phyloP scores from a whole-genome alignment of 345 rosid species.

The Nephelium lappaceum region DNA sequence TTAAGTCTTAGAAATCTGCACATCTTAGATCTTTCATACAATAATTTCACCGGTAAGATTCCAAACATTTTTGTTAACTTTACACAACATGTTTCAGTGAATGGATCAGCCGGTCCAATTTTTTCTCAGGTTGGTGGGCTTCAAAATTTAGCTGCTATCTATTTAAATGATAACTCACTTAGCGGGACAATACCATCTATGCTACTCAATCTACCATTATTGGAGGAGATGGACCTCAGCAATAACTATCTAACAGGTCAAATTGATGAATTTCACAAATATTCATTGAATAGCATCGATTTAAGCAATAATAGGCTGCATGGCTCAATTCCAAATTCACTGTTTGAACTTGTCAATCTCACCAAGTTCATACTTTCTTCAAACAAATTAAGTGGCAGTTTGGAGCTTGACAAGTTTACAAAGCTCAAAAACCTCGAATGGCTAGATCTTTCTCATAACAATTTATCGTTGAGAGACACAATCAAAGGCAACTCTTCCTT shows the following conservation, averaged over 20 bases:
- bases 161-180: background rate
- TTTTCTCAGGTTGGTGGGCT: background rate
- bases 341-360: no score
- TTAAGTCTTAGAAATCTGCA: background rate
- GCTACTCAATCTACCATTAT: background rate
- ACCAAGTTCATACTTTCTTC: slow-evolving; percentile 5
- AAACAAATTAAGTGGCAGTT: slow-evolving; percentile 23
- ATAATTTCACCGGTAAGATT: no score
- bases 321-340: no score
- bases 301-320: no score
- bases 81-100: background rate
- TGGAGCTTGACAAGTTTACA: slow-evolving; percentile 20
- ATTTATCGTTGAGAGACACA: background rate
- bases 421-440: slow-evolving; percentile 8
- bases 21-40: background rate
- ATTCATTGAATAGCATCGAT: no score
- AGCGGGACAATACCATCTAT: background rate
- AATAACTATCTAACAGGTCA: no score
- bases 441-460: slow-evolving; percentile 10
- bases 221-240: background rate
- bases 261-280: no score
- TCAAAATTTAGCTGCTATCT: background rate
- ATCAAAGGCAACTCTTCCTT: background rate
- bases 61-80: background rate
- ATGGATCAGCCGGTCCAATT: background rate